Percentiles rank a stretch among this genome's conserved stretches.
These are phyloP conservation scores for Solanum chiquidenum DNA, from an alignment of 257 asterid genomes.

Conservation along the genomic window DNA sequence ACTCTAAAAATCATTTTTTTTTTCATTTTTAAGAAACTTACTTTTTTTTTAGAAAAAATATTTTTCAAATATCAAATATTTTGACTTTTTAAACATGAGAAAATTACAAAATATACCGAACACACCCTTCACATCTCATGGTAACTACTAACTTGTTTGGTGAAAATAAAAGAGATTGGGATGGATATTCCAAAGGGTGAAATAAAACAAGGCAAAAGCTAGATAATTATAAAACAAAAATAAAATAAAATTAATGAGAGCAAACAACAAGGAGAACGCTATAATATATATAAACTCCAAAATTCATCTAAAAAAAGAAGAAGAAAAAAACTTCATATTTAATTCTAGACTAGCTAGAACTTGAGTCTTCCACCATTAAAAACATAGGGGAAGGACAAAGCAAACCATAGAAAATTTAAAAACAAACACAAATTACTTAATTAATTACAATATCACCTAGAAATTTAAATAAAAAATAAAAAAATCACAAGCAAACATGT, in stretches of 20 bases:
- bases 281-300: background rate
- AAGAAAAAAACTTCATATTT: background rate
- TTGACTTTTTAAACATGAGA: too few species aligned
- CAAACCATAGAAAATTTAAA: background rate
- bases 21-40: too few species aligned
- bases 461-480: background rate
- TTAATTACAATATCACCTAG: background rate
- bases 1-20: too few species aligned
- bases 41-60: too few species aligned
- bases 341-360: background rate
- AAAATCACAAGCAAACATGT: slow-evolving; percentile 15
- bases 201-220: background rate
- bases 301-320: background rate
- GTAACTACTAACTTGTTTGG: background rate
- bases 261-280: background rate
- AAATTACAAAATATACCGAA: too few species aligned
- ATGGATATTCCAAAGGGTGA: background rate
- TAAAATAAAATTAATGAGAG: background rate
- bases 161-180: background rate
- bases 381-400: background rate
- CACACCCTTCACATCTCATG: background rate
- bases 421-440: background rate
- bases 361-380: background rate
- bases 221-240: background rate
- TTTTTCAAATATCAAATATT: too few species aligned